Conservation (phyloP, 75 land plant species). For the Cupressus sempervirens region DNA sequence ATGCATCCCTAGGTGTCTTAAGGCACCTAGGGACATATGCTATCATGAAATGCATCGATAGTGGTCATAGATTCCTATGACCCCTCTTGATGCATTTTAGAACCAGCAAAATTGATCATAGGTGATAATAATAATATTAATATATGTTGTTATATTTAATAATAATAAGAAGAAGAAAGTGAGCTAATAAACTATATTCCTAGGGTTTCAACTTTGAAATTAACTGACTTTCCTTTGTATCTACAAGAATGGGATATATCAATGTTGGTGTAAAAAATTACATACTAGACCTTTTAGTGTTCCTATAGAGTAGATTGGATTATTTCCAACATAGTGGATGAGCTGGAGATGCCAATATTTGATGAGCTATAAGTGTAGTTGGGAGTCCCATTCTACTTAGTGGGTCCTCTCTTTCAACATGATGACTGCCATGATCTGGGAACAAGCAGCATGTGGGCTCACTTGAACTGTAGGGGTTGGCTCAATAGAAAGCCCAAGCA, state of each 20-base stretch:
- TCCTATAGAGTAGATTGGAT: slow-evolving; percentile 26
- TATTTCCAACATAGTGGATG: slow-evolving; percentile 37
- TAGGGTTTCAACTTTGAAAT: slow-evolving; percentile 23
- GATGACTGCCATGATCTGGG: not conserved
- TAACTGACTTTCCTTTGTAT: slow-evolving; percentile 35
- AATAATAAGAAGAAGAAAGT: too few relatives aligned
- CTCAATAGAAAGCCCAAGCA: slow-evolving; percentile 28
- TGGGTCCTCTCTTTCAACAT: slow-evolving; percentile 40
- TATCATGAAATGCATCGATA: too few relatives aligned
- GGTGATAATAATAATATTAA: too few relatives aligned
- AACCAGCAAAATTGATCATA: too few relatives aligned
- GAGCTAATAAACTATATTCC: slow-evolving; percentile 41
- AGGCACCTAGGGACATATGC: too few relatives aligned
- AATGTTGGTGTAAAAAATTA: slow-evolving; percentile 19
- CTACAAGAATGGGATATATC: slow-evolving; percentile 27
- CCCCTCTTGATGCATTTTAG: too few relatives aligned
- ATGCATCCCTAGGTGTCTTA: too few relatives aligned
- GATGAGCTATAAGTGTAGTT: slow-evolving; percentile 17
- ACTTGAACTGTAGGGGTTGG: slow-evolving; percentile 41
- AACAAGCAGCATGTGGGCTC: slow-evolving; percentile 36
- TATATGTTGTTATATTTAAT: too few relatives aligned
- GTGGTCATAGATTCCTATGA: too few relatives aligned
- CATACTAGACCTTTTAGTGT: slow-evolving; percentile 27
- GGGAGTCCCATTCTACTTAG: slow-evolving; percentile 13
- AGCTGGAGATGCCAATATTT: slow-evolving; percentile 28